Evolutionary conservation across 2,329 filamentous ascomycete genomes (phyloP).

Genomic region (Sphaerulina musiva): DNA sequence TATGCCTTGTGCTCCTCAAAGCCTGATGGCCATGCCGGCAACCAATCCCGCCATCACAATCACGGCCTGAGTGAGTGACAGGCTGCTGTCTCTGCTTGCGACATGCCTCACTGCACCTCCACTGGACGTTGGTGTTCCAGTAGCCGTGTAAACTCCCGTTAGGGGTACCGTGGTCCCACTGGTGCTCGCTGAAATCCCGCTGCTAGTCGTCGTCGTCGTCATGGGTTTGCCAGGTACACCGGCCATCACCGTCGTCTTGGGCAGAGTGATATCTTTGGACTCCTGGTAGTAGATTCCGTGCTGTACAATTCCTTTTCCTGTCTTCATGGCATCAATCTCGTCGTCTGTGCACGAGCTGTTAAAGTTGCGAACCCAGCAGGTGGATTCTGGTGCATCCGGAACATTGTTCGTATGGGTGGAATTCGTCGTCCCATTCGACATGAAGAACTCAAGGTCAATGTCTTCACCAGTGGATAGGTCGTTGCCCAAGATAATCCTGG

Average conservation of each 20-base stretch:
- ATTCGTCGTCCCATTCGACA: slow-evolving; percentile 52
- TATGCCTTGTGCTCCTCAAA: background rate
- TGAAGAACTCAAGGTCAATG: slow-evolving; percentile 37
- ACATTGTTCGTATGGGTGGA: slow-evolving; percentile 50
- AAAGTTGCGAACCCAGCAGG: slow-evolving; percentile 56
- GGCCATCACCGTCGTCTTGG: slow-evolving; percentile 29
- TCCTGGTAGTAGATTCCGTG: slow-evolving; percentile 52
- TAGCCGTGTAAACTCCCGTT: slow-evolving; percentile 37
- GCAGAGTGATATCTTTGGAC: slow-evolving; percentile 34
- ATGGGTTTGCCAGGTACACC: slow-evolving; percentile 32
- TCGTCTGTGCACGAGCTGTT: slow-evolving; percentile 49
- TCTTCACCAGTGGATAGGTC: slow-evolving; percentile 46
- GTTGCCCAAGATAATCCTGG: slow-evolving; percentile 45
- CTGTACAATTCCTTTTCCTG: slow-evolving; percentile 51
- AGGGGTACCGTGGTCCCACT: slow-evolving; percentile 17
- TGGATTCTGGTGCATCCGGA: slow-evolving; percentile 41
- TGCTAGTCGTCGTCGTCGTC: slow-evolving; percentile 15
- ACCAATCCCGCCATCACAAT: background rate
- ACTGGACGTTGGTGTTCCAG: slow-evolving; percentile 34
- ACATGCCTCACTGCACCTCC: slow-evolving; percentile 13
- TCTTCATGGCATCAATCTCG: slow-evolving; percentile 44
- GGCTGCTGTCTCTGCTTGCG: background rate
- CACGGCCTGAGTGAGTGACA: background rate
- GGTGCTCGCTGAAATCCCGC: slow-evolving; percentile 10
- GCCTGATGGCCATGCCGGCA: background rate